These are phyloP conservation scores for Pseudozyma sp. DNA, from an alignment of 1,284 basidiomycete genomes.

Conservation along the genomic window DNA sequence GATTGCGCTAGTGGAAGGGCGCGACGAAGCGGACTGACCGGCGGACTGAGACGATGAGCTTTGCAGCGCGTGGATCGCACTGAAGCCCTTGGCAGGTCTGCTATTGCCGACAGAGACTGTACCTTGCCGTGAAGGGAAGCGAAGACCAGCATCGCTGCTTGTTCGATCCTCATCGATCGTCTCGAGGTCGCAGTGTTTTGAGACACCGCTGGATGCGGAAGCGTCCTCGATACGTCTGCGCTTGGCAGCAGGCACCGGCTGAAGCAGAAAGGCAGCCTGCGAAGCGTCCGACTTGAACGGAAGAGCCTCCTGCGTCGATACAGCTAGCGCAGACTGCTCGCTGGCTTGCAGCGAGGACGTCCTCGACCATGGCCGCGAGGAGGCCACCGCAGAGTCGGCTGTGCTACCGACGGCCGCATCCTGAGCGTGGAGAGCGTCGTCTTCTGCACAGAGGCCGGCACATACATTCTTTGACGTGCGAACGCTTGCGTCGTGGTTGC, in stretches of 20 bases:
- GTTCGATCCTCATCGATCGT: constrained; percentile 14
- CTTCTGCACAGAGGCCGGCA: too few species aligned
- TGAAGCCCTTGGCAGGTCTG: neutral
- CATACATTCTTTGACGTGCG: too few species aligned
- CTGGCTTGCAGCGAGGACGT: constrained; percentile 9
- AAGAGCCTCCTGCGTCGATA: neutral
- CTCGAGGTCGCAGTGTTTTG: neutral
- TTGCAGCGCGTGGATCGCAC: neutral
- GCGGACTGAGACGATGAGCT: neutral
- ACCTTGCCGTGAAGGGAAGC: neutral
- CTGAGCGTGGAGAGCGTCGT: too few species aligned
- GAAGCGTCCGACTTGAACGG: neutral
- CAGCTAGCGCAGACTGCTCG: constrained; percentile 4
- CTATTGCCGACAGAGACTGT: neutral
- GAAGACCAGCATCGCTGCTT: constrained; percentile 25
- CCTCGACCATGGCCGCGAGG: constrained; percentile 12
- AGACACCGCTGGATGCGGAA: neutral
- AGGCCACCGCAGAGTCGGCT: neutral
- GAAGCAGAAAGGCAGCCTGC: constrained; percentile 24
- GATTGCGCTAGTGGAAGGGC: neutral
- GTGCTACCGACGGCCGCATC: too few species aligned
- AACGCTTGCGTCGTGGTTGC: too few species aligned
- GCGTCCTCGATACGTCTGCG: constrained; percentile 32
- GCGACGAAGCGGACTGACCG: neutral
- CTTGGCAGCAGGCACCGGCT: constrained; percentile 31